phyloP scores from a whole-genome alignment of 2,329 filamentous ascomycete genomes.

The Aureobasidium mangrovei region DNA sequence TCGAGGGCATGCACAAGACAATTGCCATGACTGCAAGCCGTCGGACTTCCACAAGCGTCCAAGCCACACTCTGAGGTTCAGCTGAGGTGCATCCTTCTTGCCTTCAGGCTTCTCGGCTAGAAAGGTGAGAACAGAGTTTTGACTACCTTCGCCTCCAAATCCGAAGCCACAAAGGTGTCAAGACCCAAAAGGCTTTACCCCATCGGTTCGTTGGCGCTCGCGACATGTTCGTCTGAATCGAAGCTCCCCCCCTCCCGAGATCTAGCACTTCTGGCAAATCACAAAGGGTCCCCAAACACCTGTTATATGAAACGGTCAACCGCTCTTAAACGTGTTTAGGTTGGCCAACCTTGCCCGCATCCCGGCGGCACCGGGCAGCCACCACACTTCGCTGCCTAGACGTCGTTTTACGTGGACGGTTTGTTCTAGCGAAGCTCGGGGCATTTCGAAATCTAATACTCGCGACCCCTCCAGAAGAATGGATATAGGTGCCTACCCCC shows the following conservation, averaged over 20 bases:
- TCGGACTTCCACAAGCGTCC: neutral
- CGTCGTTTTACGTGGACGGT: neutral
- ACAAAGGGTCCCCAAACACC: neutral
- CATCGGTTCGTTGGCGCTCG: neutral
- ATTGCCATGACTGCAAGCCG: neutral
- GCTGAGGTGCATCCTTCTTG: neutral
- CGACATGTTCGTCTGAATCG: neutral
- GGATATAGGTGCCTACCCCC: neutral
- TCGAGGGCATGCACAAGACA: neutral
- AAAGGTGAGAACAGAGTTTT: neutral
- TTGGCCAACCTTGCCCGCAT: neutral
- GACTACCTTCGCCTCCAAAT: too few species aligned
- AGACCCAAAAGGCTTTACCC: neutral
- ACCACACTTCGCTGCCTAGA: neutral
- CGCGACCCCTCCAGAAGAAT: neutral
- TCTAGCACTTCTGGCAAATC: neutral
- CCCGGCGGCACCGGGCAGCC: slow-evolving; percentile 1
- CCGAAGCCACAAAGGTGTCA: neutral
- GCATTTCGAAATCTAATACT: neutral
- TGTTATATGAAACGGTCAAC: slow-evolving; percentile 4
- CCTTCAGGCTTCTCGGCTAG: neutral
- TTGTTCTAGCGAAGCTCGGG: slow-evolving; percentile 4
- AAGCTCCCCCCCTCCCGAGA: too few species aligned
- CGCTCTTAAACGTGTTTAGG: neutral
- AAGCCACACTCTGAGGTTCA: neutral